These are phyloP conservation scores for Grosmannia huntii DNA, from an alignment of 2,329 filamentous ascomycete species.

Conservation along the genomic window DNA sequence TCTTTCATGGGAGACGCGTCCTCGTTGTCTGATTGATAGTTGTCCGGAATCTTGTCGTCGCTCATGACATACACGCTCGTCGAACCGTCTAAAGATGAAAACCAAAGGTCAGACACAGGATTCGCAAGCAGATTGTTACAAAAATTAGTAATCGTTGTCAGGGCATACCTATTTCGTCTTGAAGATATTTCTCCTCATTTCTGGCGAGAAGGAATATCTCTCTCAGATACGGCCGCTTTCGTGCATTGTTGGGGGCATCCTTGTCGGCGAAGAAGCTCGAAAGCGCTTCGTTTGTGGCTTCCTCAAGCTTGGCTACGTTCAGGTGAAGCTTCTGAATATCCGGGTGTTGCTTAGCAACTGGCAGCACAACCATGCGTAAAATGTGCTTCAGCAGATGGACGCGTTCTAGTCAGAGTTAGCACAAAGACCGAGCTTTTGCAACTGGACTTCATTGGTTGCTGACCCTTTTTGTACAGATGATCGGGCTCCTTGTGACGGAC, in stretches of 20 bases:
- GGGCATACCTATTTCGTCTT: slow-evolving; percentile 41
- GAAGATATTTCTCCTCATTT: slow-evolving; percentile 41
- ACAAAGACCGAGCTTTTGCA: not conserved
- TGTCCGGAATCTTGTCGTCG: slow-evolving; percentile 37
- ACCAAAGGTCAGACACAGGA: not conserved
- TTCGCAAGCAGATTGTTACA: not conserved
- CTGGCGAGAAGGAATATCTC: slow-evolving; percentile 51
- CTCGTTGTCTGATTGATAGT: slow-evolving; percentile 35
- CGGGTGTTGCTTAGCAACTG: slow-evolving; percentile 33
- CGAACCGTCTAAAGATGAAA: slow-evolving; percentile 27
- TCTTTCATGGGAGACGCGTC: slow-evolving; percentile 25
- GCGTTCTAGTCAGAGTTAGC: slow-evolving; percentile 32
- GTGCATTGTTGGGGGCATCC: slow-evolving; percentile 36
- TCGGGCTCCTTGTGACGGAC: slow-evolving; percentile 63
- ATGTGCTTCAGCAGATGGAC: slow-evolving; percentile 48
- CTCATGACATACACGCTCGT: slow-evolving; percentile 37
- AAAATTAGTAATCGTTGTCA: not conserved
- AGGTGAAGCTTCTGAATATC: slow-evolving; percentile 41
- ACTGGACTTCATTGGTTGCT: slow-evolving; percentile 10
- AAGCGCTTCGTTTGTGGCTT: slow-evolving; percentile 44
- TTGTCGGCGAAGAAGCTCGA: slow-evolving; percentile 46
- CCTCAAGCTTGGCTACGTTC: slow-evolving; percentile 42
- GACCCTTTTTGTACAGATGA: slow-evolving; percentile 56
- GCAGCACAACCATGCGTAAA: slow-evolving; percentile 41
- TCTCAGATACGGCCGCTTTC: slow-evolving; percentile 41